These are phyloP conservation scores for Podaxis sp. DNA, from an alignment of 768 basidiomycete genomes.

Conservation along the genomic window DNA sequence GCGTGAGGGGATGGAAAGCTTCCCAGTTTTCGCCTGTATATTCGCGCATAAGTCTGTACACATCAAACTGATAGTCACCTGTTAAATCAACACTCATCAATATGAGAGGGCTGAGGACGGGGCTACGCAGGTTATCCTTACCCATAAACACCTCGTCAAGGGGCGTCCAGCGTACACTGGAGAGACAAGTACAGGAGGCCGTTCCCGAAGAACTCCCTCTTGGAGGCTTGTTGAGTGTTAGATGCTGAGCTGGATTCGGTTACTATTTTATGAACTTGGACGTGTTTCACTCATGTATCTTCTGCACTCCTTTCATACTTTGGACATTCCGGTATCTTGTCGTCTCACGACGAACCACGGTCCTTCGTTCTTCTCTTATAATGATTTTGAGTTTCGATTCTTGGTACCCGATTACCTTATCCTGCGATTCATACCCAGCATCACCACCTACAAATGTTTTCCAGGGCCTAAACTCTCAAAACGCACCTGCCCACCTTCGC, in stretches of 20 bases:
- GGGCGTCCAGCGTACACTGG: slow-evolving; percentile 70
- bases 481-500: no score
- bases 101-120: no score
- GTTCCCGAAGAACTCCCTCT: slow-evolving; percentile 33
- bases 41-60: slow-evolving; percentile 85
- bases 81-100: background rate
- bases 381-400: background rate
- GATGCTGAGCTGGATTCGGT: slow-evolving; percentile 28
- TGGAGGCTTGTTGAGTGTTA: background rate
- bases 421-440: background rate
- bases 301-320: background rate
- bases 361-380: background rate
- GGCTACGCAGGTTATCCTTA: slow-evolving; percentile 53
- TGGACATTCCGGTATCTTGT: background rate
- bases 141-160: slow-evolving; percentile 94
- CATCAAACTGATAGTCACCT: slow-evolving; percentile 94
- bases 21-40: slow-evolving; percentile 68
- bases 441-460: no score
- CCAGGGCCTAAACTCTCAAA: no score
- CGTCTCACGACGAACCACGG: background rate
- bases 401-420: background rate
- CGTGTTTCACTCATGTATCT: background rate
- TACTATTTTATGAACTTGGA: no score
- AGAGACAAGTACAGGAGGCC: slow-evolving; percentile 42
- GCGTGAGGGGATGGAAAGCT: slow-evolving; percentile 72